Evolutionary conservation across 202 grass and related monocot species (phyloP).

Genomic region (Schoenoplectus tabernaemontani): DNA sequence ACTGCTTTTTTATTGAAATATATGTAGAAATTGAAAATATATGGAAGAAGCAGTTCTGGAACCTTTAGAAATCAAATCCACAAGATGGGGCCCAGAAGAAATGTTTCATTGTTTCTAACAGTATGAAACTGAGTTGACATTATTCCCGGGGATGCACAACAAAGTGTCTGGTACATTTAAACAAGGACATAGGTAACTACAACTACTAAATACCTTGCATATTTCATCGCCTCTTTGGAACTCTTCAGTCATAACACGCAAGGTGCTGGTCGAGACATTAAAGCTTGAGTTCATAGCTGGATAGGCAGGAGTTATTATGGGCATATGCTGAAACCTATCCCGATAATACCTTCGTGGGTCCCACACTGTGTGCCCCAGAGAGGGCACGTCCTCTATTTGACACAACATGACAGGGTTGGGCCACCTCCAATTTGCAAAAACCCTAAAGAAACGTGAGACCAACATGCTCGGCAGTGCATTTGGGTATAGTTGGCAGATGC

Average conservation of each 20-base stretch:
- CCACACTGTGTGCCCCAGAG: constrained; percentile 80
- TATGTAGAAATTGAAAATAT: neutral
- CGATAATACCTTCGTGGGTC: constrained; percentile 88
- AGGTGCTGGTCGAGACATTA: constrained; percentile 80
- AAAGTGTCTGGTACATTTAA: neutral
- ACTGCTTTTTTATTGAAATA: neutral
- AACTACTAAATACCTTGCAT: constrained; percentile 58
- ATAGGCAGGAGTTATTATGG: constrained; percentile 97
- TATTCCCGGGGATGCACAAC: neutral
- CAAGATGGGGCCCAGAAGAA: neutral
- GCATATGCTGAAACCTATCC: constrained; percentile 86
- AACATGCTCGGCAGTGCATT: constrained; percentile 88
- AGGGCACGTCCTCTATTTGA: constrained; percentile 58
- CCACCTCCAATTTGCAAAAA: constrained; percentile 94
- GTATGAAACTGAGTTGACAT: neutral
- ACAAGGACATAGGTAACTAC: constrained; percentile 9
- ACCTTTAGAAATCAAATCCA: neutral
- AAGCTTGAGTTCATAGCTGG: constrained; percentile 99
- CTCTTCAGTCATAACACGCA: constrained; percentile 72
- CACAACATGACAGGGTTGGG: constrained; percentile 98
- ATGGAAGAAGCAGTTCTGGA: neutral
- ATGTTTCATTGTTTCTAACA: neutral
- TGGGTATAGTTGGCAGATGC: constrained; percentile 94
- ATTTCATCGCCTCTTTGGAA: constrained; percentile 67
- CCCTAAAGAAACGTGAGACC: constrained; percentile 90